A percentile compares a stretch with the other conserved stretches of the same genome.
These are phyloP conservation scores for Diaporthe vexans DNA, from an alignment of 2,329 filamentous ascomycete genomes.

Conservation along the genomic window DNA sequence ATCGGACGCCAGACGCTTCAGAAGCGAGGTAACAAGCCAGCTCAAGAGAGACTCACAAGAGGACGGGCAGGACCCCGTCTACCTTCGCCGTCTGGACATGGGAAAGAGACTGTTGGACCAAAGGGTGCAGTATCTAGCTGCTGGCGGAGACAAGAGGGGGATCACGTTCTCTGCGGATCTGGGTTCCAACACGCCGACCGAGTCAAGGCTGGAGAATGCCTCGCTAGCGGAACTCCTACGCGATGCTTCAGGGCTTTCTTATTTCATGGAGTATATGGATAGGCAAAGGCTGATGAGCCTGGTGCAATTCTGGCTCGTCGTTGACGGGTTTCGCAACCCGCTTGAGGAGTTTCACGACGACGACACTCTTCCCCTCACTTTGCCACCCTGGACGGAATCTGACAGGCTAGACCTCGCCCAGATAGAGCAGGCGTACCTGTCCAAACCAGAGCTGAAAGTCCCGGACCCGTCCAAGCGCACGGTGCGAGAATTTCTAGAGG, in stretches of 20 bases:
- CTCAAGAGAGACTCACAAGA: slow-evolving; percentile 85
- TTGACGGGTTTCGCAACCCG: slow-evolving; percentile 95
- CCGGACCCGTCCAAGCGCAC: slow-evolving; percentile 76
- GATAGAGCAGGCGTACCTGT: slow-evolving; percentile 91
- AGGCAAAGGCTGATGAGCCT: slow-evolving; percentile 86
- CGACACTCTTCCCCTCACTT: slow-evolving; percentile 70
- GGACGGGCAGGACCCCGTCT: slow-evolving; percentile 86
- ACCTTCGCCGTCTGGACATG: slow-evolving; percentile 90
- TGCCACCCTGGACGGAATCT: slow-evolving; percentile 82
- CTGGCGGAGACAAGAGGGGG: slow-evolving; percentile 68
- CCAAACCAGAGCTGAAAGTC: slow-evolving; percentile 84
- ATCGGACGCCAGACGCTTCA: slow-evolving; percentile 91
- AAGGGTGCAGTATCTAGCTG: slow-evolving; percentile 84
- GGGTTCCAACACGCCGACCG: slow-evolving; percentile 50
- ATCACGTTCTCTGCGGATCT: slow-evolving; percentile 47
- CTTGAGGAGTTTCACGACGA: slow-evolving; percentile 87
- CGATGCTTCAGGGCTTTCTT: slow-evolving; percentile 91
- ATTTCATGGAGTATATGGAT: slow-evolving; percentile 99
- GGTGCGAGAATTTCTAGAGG: slow-evolving; percentile 83
- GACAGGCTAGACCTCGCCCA: slow-evolving; percentile 91
- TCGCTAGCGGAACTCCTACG: slow-evolving; percentile 88
- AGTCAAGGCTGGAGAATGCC: slow-evolving; percentile 80
- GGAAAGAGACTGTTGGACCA: slow-evolving; percentile 92
- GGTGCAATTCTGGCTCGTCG: slow-evolving; percentile 98
- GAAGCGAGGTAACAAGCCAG: slow-evolving; percentile 93